Evolutionary conservation across 192 early-diverging fungal genomes (phyloP).

Genomic region (Umbelopsis isabellina): DNA sequence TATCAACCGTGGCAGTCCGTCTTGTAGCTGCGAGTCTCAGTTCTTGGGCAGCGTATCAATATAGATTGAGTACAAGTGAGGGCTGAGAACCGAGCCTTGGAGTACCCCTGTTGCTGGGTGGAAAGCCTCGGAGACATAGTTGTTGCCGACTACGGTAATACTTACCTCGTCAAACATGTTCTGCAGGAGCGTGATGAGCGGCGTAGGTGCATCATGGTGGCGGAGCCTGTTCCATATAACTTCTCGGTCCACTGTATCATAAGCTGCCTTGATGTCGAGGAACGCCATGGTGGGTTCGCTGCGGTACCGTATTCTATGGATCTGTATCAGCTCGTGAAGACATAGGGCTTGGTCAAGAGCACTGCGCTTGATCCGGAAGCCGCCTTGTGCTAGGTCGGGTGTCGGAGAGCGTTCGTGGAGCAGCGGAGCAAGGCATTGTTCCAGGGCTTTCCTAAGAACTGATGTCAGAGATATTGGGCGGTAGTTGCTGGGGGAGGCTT

Average conservation of each 20-base stretch:
- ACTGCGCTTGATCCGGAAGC: background rate
- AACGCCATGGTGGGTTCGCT: background rate
- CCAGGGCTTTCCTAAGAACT: conserved; percentile 26
- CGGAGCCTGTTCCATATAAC: background rate
- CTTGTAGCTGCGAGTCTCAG: too few species aligned
- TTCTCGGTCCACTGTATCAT: background rate
- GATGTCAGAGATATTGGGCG: conserved; percentile 29
- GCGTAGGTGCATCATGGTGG: background rate
- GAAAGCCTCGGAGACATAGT: background rate
- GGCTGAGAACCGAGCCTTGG: conserved; percentile 28
- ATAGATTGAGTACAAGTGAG: conserved; percentile 27
- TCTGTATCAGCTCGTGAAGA: background rate
- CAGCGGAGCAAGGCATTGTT: conserved; percentile 21
- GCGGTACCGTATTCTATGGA: background rate
- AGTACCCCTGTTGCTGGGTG: conserved; percentile 27
- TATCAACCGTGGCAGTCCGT: too few species aligned
- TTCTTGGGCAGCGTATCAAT: conserved; percentile 20
- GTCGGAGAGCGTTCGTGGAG: background rate
- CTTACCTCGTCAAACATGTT: conserved; percentile 26
- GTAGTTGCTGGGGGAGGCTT: conserved; percentile 20
- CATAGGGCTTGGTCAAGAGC: background rate
- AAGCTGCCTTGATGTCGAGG: background rate
- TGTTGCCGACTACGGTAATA: background rate
- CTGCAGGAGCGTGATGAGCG: background rate
- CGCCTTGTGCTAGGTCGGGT: conserved; percentile 22